Conservation (phyloP, 176 grass and related monocot species). For the Oryza rufipogon region DNA sequence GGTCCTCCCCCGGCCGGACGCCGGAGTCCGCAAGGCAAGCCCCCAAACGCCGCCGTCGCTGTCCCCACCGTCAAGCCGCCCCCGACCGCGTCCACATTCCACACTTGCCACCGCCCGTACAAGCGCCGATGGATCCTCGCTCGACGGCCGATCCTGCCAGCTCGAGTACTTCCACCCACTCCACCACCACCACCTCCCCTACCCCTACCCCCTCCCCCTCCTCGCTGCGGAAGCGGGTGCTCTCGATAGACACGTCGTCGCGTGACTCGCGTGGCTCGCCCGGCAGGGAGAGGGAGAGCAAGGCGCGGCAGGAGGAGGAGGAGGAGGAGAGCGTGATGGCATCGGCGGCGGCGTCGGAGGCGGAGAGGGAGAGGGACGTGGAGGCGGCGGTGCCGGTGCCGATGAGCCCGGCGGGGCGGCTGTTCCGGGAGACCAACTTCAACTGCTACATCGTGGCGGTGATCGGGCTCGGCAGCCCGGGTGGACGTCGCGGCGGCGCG, state of each 20-base stretch:
- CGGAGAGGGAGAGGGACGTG: slow-evolving; percentile 13
- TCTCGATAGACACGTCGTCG: slow-evolving; percentile 34
- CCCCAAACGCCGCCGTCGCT: slow-evolving; percentile 32
- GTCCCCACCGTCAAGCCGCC: background rate
- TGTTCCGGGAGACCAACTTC: slow-evolving; percentile 74
- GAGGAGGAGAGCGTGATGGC: background rate
- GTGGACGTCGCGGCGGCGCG: slow-evolving; percentile 50
- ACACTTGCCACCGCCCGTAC: background rate
- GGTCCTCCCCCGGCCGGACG: background rate
- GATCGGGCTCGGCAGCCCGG: slow-evolving; percentile 47
- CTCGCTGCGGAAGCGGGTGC: slow-evolving; percentile 39
- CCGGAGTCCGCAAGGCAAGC: slow-evolving; percentile 35
- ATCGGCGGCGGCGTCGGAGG: background rate
- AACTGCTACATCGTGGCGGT: slow-evolving; percentile 83
- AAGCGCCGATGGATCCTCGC: slow-evolving; percentile 37
- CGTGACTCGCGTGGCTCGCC: background rate
- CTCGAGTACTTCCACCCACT: background rate
- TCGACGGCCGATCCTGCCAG: slow-evolving; percentile 19
- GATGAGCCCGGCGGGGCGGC: slow-evolving; percentile 79
- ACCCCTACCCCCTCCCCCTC: background rate
- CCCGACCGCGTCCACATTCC: background rate
- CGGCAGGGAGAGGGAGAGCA: background rate
- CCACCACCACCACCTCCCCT: background rate
- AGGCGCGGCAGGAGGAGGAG: slow-evolving; percentile 16
- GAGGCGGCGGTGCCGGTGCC: slow-evolving; percentile 39